Base-by-base conservation (phyloP, 78 protist genomes). In the Dictyostelium discoideum region DNA sequence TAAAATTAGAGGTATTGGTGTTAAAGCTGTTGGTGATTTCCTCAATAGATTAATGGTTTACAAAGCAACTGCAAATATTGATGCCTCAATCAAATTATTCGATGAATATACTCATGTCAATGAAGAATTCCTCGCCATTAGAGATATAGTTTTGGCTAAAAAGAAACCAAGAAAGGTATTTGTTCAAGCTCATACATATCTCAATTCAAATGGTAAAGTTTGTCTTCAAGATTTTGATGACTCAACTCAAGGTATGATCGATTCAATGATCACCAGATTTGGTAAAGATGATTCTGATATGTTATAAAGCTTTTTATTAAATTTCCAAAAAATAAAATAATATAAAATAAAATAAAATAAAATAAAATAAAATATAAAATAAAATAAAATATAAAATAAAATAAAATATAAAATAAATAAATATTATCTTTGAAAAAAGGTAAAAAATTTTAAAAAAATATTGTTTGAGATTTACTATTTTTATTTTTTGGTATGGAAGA, bases 1-100 rank as follows among this genome's bases (percentile, higher is more conserved):
- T 32, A 94, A 96, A 96, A 94, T 97, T 32, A 73, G 50, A 50
- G 32, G 85, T 1, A 93, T 88, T 37, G 98, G 98, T 60, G 22
- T 60, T 7, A 80, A 78, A 2, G 96, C 97, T 4, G 77, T 97
- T 48, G 94, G 84, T 37, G 85, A 48, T 11, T 95, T 97, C 69
- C 57, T 96, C 29, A 67, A 26, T 60, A 54, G 57, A 1, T 5
- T 96, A 8, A 77, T 69, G 69, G 82, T 76, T 7, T 50, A 48
- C 83, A 96, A 92, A 73, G 84, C 96, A 11, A 86, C 95, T 0
- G 94, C 77, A 8, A 77, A 87, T 37, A 87, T 67, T 40, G 57
- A 50, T 22, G 85, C 39, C 10, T 86, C 82, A 0, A 40, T 0
- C 29, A 46, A 54, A 9, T 60, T 85, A 73, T 86, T 86, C 50